Percentiles rank a stretch among this genome's conserved stretches.
Conservation (phyloP, 139 green algal species). For the Trebouxia sp. region DNA sequence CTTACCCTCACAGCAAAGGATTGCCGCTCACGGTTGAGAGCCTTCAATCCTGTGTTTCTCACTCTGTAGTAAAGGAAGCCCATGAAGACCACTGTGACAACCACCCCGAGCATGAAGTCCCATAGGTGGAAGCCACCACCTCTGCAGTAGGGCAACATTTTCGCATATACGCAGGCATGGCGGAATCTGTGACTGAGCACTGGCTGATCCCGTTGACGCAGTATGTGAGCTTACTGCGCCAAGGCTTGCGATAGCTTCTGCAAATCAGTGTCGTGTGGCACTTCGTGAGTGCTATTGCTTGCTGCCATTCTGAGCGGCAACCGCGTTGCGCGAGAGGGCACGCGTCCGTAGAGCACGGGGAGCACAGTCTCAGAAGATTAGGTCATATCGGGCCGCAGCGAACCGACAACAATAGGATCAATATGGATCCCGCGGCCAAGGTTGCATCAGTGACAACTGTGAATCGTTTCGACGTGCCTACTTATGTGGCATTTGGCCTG, state of each 20-base stretch:
- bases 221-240: slow-evolving; percentile 17
- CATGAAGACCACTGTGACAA: background rate
- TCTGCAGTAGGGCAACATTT: background rate
- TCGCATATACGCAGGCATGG: no score
- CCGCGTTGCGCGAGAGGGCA: no score
- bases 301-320: background rate
- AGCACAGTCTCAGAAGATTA: no score
- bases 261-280: background rate
- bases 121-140: slow-evolving; percentile 22
- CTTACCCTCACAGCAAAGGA: slow-evolving; percentile 20
- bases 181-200: no score
- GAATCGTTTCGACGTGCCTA: no score
- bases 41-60: background rate
- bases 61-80: background rate
- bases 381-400: no score
- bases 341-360: no score
- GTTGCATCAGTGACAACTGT: no score
- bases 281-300: background rate
- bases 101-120: slow-evolving; percentile 12
- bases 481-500: no score
- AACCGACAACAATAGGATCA: no score
- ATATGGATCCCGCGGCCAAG: no score
- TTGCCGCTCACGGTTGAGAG: background rate
- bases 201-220: no score
- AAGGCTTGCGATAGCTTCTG: background rate